These are phyloP conservation scores for Diaporthe caulivora DNA, from an alignment of 2,329 filamentous ascomycete genomes.

Conservation along the genomic window DNA sequence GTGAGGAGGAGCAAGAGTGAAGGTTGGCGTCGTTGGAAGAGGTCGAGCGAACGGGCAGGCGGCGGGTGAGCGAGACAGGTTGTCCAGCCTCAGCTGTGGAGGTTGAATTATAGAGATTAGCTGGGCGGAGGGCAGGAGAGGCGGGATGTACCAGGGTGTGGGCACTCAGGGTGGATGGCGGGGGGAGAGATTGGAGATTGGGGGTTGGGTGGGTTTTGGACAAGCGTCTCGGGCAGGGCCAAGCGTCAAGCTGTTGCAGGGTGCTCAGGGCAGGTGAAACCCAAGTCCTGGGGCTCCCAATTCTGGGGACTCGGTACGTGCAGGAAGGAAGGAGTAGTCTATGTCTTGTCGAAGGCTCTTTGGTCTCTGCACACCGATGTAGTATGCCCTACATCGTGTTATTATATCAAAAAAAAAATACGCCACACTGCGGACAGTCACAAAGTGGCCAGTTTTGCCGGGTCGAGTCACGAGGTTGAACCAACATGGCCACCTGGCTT, in stretches of 20 bases:
- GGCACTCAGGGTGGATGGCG: slow-evolving; percentile 14
- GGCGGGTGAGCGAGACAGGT: not conserved
- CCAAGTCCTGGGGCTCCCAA: not conserved
- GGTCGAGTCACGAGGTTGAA: slow-evolving; percentile 24
- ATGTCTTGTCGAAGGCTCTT: not conserved
- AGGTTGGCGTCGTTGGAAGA: slow-evolving; percentile 53
- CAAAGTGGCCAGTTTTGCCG: slow-evolving; percentile 25
- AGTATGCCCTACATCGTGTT: too few relatives aligned
- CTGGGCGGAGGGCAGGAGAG: slow-evolving; percentile 9
- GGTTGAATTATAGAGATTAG: slow-evolving; percentile 29
- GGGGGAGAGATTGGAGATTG: not conserved
- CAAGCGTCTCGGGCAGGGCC: slow-evolving; percentile 19
- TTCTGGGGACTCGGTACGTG: not conserved
- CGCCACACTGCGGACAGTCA: slow-evolving; percentile 9
- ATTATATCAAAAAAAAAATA: too few relatives aligned
- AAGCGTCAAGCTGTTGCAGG: slow-evolving; percentile 26
- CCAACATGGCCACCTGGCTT: slow-evolving; percentile 16
- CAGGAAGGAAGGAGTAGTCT: too few relatives aligned
- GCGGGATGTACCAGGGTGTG: slow-evolving; percentile 14
- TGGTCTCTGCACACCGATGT: not conserved
- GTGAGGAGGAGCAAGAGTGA: not conserved
- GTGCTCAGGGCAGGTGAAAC: slow-evolving; percentile 26
- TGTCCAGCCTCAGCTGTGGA: slow-evolving; percentile 25
- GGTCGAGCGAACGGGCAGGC: slow-evolving; percentile 43
- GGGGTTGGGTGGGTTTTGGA: slow-evolving; percentile 2